These are phyloP conservation scores for Phylloporus scabripes DNA, from an alignment of 768 basidiomycete species.

Conservation along the genomic window DNA sequence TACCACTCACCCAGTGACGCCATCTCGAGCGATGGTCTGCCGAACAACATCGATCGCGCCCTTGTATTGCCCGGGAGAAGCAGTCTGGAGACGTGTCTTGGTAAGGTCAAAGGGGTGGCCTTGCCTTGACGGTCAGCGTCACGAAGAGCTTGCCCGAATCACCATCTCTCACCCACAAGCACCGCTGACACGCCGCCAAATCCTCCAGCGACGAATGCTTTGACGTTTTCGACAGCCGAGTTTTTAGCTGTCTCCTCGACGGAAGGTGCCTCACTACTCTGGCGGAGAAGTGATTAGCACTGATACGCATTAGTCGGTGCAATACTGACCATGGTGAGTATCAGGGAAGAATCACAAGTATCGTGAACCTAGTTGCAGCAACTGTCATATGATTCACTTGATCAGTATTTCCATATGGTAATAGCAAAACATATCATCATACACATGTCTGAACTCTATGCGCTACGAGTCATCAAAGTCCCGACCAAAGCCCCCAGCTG, in stretches of 20 bases:
- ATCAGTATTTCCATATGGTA: not conserved
- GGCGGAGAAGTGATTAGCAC: conserved; percentile 7
- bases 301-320: not conserved
- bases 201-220: conserved; percentile 91
- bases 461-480: conserved; percentile 39
- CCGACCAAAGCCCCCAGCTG: conserved; percentile 71
- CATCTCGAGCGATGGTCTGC: conserved; percentile 88
- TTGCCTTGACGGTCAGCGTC: conserved; percentile 26
- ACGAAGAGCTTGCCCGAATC: not conserved
- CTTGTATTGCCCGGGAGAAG: conserved; percentile 78
- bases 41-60: conserved; percentile 92
- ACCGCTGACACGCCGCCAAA: conserved; percentile 86
- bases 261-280: conserved; percentile 25
- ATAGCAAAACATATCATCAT: conserved; percentile 15
- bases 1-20: conserved; percentile 68
- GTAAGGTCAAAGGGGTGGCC: conserved; percentile 98
- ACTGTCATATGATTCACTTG: conserved; percentile 27
- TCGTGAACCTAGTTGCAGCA: not conserved
- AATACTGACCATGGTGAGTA: conserved; percentile 25
- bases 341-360: conserved; percentile 2
- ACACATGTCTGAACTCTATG: conserved; percentile 6
- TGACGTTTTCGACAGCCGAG: conserved; percentile 43
- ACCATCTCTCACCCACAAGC: conserved; percentile 65
- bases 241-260: conserved; percentile 18
- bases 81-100: conserved; percentile 94